These are phyloP conservation scores for Fusarium sp. DNA, from an alignment of 2,329 filamentous ascomycete genomes.

Conservation along the genomic window DNA sequence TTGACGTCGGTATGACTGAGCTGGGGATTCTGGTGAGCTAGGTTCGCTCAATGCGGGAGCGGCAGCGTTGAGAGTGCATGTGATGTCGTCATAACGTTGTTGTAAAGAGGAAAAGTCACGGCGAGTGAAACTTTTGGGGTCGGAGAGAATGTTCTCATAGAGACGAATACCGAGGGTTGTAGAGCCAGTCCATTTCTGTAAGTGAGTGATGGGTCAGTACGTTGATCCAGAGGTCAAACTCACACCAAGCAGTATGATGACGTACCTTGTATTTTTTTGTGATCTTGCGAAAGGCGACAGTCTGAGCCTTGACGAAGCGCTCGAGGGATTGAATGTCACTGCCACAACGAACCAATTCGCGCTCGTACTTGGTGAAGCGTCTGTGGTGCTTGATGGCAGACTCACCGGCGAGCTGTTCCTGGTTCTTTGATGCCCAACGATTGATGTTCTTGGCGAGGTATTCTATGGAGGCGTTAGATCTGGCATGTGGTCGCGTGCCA, in stretches of 20 bases:
- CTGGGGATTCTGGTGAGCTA: constrained; percentile 50
- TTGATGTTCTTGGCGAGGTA: constrained; percentile 60
- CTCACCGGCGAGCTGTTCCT: constrained; percentile 40
- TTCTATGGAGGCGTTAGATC: constrained; percentile 50
- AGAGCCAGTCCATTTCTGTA: constrained; percentile 83
- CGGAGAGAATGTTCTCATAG: constrained; percentile 70
- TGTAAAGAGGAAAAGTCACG: constrained; percentile 68
- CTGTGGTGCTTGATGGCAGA: constrained; percentile 59
- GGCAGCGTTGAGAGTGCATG: constrained; percentile 57
- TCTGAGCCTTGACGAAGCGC: constrained; percentile 78
- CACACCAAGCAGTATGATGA: neutral
- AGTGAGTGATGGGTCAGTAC: neutral
- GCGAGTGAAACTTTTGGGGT: constrained; percentile 76
- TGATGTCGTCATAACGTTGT: constrained; percentile 60
- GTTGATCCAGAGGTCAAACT: neutral
- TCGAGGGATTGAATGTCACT: constrained; percentile 76
- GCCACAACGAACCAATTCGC: constrained; percentile 65
- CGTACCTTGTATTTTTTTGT: constrained; percentile 79
- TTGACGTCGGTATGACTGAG: constrained; percentile 21
- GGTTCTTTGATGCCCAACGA: constrained; percentile 54
- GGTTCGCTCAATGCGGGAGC: constrained; percentile 53
- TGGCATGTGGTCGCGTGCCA: constrained; percentile 26
- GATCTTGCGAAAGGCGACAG: constrained; percentile 82
- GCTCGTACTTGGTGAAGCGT: constrained; percentile 63
- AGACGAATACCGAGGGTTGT: constrained; percentile 71